Percentiles rank a stretch among this genome's conserved stretches.
Conservation (phyloP, 2,329 filamentous ascomycete genomes). For the Bimuria novae-zelandiae region DNA sequence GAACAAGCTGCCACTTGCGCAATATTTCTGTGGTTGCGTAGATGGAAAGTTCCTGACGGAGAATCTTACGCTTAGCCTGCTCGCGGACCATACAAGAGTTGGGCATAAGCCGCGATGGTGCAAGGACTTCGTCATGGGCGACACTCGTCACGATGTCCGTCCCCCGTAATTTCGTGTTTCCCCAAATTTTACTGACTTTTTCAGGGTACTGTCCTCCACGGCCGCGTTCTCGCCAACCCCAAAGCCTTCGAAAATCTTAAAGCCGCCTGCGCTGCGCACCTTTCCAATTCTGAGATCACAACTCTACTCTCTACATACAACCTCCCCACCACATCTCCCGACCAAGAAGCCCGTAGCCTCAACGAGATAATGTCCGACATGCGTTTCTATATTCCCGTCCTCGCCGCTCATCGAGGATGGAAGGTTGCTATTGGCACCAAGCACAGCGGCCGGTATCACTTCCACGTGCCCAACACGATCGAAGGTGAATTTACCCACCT, state of each 20-base stretch:
- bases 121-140: slow-evolving; percentile 52
- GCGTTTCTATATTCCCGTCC: slow-evolving; percentile 50
- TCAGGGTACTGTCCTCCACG: slow-evolving; percentile 32
- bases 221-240: slow-evolving; percentile 38
- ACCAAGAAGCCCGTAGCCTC: slow-evolving; percentile 16
- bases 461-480: slow-evolving; percentile 36
- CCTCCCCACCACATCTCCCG: slow-evolving; percentile 39
- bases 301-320: slow-evolving; percentile 43
- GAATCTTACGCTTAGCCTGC: slow-evolving; percentile 19
- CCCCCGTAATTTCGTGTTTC: neutral
- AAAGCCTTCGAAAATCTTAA: slow-evolving; percentile 18
- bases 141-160: slow-evolving; percentile 53
- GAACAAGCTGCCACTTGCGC: slow-evolving; percentile 29
- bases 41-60: slow-evolving; percentile 30
- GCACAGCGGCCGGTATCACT: slow-evolving; percentile 29
- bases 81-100: slow-evolving; percentile 19
- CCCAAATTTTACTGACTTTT: slow-evolving; percentile 14
- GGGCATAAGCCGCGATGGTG: slow-evolving; percentile 52
- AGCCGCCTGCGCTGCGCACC: slow-evolving; percentile 18
- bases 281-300: slow-evolving; percentile 24
- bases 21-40: slow-evolving; percentile 30
- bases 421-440: slow-evolving; percentile 12
- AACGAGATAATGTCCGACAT: slow-evolving; percentile 51
- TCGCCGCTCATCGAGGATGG: slow-evolving; percentile 45
- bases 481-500: slow-evolving; percentile 25